These are phyloP conservation scores for Yamadazyma atmosphaerica DNA, from an alignment of 1,139 yeast species.

Conservation along the genomic window DNA sequence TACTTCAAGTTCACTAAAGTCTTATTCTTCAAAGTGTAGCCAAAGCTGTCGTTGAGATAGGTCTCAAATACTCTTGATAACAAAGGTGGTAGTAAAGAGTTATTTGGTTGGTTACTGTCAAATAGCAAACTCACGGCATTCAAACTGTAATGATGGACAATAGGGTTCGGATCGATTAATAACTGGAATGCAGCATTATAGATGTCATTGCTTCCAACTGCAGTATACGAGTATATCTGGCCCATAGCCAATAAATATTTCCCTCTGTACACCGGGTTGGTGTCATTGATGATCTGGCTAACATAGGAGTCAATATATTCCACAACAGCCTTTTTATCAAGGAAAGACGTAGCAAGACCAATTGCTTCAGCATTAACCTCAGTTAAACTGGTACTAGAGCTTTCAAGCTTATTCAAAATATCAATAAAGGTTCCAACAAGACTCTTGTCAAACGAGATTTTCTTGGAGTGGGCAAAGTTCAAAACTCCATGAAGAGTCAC, in stretches of 20 bases:
- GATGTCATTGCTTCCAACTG: conserved; percentile 39
- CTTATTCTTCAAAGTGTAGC: conserved; percentile 31
- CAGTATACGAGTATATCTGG: conserved; percentile 49
- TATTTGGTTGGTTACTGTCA: conserved; percentile 54
- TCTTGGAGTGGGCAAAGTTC: conserved; percentile 28
- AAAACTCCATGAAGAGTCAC: conserved; percentile 65
- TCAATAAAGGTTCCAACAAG: conserved; percentile 56
- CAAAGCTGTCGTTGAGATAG: conserved; percentile 52
- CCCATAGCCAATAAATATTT: conserved; percentile 63
- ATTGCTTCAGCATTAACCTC: conserved; percentile 63
- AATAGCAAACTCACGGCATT: conserved; percentile 58
- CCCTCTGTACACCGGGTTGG: conserved; percentile 64
- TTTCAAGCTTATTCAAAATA: conserved; percentile 51
- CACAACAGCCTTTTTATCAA: conserved; percentile 30
- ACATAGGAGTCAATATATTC: conserved; percentile 56
- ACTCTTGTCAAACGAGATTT: conserved; percentile 37
- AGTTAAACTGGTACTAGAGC: conserved; percentile 38
- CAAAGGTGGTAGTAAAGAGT: conserved; percentile 40
- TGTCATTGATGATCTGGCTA: conserved; percentile 54
- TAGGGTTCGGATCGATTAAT: conserved; percentile 79
- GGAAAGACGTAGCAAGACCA: conserved; percentile 56
- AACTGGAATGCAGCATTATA: conserved; percentile 62
- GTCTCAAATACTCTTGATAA: conserved; percentile 47
- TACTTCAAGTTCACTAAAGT: conserved; percentile 31
- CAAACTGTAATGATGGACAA: conserved; percentile 73